Conservation (phyloP, 225 moss, liverwort and hornwort genomes). For the Anthoceros angustus region DNA sequence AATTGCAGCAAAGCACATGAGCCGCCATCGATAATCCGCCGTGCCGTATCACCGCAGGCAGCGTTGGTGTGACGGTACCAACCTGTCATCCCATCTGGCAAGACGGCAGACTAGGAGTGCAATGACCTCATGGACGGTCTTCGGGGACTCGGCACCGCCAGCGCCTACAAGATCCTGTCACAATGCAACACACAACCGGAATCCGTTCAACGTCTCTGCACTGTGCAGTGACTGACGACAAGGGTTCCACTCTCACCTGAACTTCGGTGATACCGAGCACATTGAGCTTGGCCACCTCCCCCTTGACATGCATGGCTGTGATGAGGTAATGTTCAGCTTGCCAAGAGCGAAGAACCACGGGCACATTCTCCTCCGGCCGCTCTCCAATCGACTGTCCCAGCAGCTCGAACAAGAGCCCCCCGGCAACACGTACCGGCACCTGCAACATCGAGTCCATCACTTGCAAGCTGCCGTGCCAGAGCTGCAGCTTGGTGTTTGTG, state of each 20-base stretch:
- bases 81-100: constrained; percentile 92
- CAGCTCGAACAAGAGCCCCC: constrained; percentile 82
- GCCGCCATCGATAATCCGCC: no score
- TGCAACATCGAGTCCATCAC: constrained; percentile 6
- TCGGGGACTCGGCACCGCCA: constrained; percentile 65
- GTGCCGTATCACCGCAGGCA: neutral
- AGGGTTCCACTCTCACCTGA: constrained; percentile 28
- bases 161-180: constrained; percentile 68
- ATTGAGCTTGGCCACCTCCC: constrained; percentile 34
- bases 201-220: neutral
- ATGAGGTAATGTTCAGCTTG: constrained; percentile 66
- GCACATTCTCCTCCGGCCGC: constrained; percentile 61
- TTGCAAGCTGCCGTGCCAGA: neutral
- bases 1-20: neutral
- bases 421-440: constrained; percentile 84
- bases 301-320: constrained; percentile 79
- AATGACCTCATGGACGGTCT: constrained; percentile 60
- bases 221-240: neutral
- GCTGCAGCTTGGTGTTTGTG: no score
- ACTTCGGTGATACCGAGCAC: constrained; percentile 81
- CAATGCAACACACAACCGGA: neutral
- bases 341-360: constrained; percentile 72
- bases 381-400: constrained; percentile 75
- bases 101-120: constrained; percentile 69
- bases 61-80: constrained; percentile 3